Evolutionary conservation across 73 alveolate genomes (phyloP), one percentile per base, ranked within the genome.

Genomic region (Paramecium sexaurelia): DNA sequence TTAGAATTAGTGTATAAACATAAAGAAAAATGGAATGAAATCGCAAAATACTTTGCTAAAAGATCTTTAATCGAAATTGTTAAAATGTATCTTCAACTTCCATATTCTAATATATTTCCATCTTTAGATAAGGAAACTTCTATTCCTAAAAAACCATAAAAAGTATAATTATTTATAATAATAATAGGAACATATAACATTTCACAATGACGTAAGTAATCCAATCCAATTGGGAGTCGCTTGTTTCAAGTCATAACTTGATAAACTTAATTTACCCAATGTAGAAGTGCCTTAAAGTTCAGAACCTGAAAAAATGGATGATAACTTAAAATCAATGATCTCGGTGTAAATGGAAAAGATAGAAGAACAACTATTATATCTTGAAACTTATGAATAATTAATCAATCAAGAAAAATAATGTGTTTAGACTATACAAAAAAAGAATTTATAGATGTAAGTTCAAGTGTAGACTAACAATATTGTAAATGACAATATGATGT

Each of bases 211-310:
- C 41, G 43, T 24, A 7, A 78, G 90, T 33, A 78, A 78, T 43
- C 90, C 90, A 11, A 78, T 78, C 11, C 35, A 78, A 45, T 41
- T 78, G 55, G 90, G 90, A 41, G 90, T 78, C 3, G 90, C 90
- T 10, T 78, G 90, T 45, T 78, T 78, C 55, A 78, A 78, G 10
- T 40, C 43, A 13, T 32, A 78, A 43, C 22, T 78, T 1, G 90
- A 78, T 22, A 78, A 41, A 41, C 32, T 78, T 9, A 45, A 78
- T 6, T 33, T 45, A 29, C 83, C 83, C 10, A 26, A 13, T 32
- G 2, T 32, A 22, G 83, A 61, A 26, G 67, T 51, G 3, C 15
- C 11, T 51, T 20, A n/a, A 51, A 2, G 35, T 29, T 20, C 32
- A n/a, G 27, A 66, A 26, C 27, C 57, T 33, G 61, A 71, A 71